Conservation (phyloP, 75 land plant genomes). For the Picea sitchensis region DNA sequence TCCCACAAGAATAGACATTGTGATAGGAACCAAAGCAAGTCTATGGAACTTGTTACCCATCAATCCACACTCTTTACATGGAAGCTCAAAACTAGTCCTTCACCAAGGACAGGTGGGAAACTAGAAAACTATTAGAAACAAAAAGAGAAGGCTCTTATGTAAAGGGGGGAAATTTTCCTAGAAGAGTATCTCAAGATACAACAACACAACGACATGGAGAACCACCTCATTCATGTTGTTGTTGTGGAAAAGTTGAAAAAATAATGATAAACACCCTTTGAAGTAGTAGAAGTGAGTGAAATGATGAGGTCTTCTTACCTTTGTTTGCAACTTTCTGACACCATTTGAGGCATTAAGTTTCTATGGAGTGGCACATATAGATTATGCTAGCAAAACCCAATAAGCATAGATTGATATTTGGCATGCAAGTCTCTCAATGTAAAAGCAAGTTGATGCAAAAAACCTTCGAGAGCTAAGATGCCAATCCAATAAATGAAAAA, state of each 20-base stretch:
- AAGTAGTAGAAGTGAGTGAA: no score
- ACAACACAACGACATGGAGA: conserved; percentile 24
- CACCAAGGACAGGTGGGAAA: conserved; percentile 19
- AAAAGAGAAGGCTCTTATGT: conserved; percentile 72
- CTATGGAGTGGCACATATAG: no score
- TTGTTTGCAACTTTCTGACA: no score
- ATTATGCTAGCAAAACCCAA: no score
- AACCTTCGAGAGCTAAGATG: no score
- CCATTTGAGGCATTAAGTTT: no score
- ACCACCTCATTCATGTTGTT: conserved; percentile 8
- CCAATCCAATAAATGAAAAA: no score
- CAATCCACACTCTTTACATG: conserved; percentile 67
- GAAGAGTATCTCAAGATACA: conserved; percentile 67
- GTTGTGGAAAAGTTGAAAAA: conserved; percentile 15
- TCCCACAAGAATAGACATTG: conserved; percentile 35
- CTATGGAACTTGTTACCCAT: conserved; percentile 36
- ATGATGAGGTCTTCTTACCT: no score
- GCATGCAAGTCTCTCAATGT: no score
- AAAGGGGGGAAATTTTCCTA: conserved; percentile 77
- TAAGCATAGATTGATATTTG: no score
- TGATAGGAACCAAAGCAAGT: conserved; percentile 60
- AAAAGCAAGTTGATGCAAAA: no score
- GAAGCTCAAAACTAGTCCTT: conserved; percentile 28
- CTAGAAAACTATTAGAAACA: conserved; percentile 35
- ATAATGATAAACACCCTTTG: not conserved